Conservation (phyloP, 352 stramenopile species). For the Phytophthora aleatoria region DNA sequence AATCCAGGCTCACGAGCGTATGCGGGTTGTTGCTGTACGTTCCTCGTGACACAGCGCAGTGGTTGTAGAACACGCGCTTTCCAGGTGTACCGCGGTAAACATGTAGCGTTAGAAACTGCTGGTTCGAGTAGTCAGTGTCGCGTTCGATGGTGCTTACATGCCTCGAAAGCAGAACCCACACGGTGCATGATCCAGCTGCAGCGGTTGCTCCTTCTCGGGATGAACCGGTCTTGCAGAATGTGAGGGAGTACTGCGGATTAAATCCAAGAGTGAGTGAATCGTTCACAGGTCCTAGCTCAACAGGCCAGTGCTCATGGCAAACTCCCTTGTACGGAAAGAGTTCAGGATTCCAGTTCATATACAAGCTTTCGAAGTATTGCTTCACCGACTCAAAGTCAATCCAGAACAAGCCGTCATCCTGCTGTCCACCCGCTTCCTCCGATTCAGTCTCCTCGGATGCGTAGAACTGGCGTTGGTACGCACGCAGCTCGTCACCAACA, state of each 20-base stretch:
- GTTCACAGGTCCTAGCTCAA: conserved; percentile 80
- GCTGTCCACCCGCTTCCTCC: conserved; percentile 12
- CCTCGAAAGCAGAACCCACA: conserved; percentile 94
- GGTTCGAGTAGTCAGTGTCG: conserved; percentile 49
- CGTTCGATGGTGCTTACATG: conserved; percentile 89
- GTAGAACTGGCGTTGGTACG: conserved; percentile 65
- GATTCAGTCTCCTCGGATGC: conserved; percentile 17
- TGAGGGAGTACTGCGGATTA: conserved; percentile 94
- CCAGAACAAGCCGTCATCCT: conserved; percentile 96
- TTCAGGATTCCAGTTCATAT: conserved; percentile 96
- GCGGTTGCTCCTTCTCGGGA: conserved; percentile 14
- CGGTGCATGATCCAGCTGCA: conserved; percentile 43
- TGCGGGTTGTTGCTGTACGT: conserved; percentile 95
- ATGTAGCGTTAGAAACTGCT: conserved; percentile 91
- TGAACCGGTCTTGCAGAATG: conserved; percentile 44
- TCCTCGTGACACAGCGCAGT: conserved; percentile 75
- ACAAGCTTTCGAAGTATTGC: conserved; percentile 92
- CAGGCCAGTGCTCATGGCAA: conserved; percentile 85
- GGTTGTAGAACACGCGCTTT: conserved; percentile 84
- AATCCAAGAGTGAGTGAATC: conserved; percentile 93
- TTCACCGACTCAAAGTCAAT: conserved; percentile 95
- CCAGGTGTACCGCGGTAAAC: conserved; percentile 79
- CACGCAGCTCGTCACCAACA: conserved; percentile 62
- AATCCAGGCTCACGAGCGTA: conserved; percentile 87
- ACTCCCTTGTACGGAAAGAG: conserved; percentile 89